Evolutionary conservation across 495 filamentous ascomycete genomes (phyloP).

Genomic region (Talaromyces borbonicus): DNA sequence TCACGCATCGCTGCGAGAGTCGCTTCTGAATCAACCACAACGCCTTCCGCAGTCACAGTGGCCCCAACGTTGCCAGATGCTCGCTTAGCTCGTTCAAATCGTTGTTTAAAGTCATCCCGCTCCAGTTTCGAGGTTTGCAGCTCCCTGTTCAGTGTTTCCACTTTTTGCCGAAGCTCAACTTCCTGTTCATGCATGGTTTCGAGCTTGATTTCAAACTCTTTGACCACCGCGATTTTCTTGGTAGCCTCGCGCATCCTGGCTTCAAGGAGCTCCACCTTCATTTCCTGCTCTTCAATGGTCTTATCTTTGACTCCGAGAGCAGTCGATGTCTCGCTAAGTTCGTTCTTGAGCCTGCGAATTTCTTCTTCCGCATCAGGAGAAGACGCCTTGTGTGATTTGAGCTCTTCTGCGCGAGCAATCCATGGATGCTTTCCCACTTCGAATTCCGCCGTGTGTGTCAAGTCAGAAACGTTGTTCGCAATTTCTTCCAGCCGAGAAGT

Average conservation of each 20-base stretch:
- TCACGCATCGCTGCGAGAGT: conserved; percentile 56
- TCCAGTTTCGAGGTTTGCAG: conserved; percentile 48
- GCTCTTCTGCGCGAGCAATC: conserved; percentile 68
- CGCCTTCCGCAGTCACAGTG: conserved; percentile 25
- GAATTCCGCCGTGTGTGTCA: conserved; percentile 76
- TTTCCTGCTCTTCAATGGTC: conserved; percentile 77
- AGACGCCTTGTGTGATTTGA: conserved; percentile 67
- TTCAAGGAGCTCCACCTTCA: conserved; percentile 47
- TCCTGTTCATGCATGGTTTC: conserved; percentile 46
- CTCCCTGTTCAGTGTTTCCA: conserved; percentile 32
- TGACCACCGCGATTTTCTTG: conserved; percentile 40
- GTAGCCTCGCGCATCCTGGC: conserved; percentile 44
- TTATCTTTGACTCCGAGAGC: conserved; percentile 80
- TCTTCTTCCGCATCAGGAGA: conserved; percentile 74
- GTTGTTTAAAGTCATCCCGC: conserved; percentile 64
- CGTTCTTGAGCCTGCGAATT: conserved; percentile 62
- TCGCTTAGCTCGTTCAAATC: conserved; percentile 47
- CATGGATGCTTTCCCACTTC: conserved; percentile 68
- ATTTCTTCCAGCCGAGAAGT: conserved; percentile 62
- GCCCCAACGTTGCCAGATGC: conserved; percentile 44
- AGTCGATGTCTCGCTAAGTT: conserved; percentile 52
- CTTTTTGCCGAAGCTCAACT: conserved; percentile 23
- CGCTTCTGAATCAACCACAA: conserved; percentile 33
- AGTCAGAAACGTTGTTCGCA: conserved; percentile 58
- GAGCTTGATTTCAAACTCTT: conserved; percentile 47